Base-by-base conservation (phyloP, 108 stramenopile species). In the Epithemia pelagica region DNA sequence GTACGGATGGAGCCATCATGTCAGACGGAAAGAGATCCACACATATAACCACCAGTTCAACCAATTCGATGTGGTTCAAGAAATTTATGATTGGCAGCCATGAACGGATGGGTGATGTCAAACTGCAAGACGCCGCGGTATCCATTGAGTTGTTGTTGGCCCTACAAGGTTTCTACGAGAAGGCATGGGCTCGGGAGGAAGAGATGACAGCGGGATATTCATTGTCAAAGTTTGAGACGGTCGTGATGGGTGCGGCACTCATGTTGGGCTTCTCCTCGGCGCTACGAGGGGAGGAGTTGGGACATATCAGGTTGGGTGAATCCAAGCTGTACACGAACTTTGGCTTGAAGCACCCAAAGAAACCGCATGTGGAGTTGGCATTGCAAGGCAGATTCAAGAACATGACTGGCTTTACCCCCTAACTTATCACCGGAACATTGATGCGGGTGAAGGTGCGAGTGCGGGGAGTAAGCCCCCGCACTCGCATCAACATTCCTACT, bases 21-120 rank as follows among this genome's bases (percentile, higher is more conserved):
- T n/a, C 57, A 18, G 51, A 65, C 22, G 18, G 5, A 3, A 51
- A 53, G 52, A 31, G 21, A 22, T 7, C 32, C 8, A 8, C 15
- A 21, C 10, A 10, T 46, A 46, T 65, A 3, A 58, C 56, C 5
- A 30, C 54, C 10, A 26, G 57, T 59, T 21, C 57, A n/a, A 37
- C 66, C 27, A 27, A 30, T 28, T 30, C 56, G 24, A 3, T 15
- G 25, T 70, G 64, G 64, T 70, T 64, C 54, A 8, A 28, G 69
- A 21, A 29, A 5, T 74, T 74, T 52, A 67, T 56, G 3, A 0
- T 54, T 1, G 61, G 54, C 1, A 23, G 28, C 28, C 67, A 63
- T 23, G 19, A 27, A 26, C 60, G 67, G n/a, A 62, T 68, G 28
- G 73, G 73, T 21, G 67, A 74, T 26, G 52, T 58, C 0, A 54